phyloP scores from a whole-genome alignment of 1,139 yeast species.

The Sugiyamaella paludigena region DNA sequence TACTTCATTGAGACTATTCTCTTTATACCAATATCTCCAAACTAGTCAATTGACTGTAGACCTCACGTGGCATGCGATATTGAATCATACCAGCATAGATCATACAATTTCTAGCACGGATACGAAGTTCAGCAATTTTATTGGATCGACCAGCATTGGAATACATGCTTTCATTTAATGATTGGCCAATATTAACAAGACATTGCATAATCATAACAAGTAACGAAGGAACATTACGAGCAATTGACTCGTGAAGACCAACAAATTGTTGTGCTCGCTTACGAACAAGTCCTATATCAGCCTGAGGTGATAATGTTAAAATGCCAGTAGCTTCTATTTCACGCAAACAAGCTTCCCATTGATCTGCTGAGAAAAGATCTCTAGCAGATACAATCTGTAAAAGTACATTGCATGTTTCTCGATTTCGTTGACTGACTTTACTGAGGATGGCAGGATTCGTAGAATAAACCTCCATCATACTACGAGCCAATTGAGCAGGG shows the following conservation, averaged over 20 bases:
- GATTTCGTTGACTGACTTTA: conserved; percentile 33
- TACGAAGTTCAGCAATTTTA: conserved; percentile 56
- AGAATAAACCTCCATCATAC: conserved; percentile 39
- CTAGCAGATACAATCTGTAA: conserved; percentile 68
- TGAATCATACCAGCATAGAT: conserved; percentile 95
- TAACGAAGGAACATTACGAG: conserved; percentile 77
- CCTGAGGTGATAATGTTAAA: conserved; percentile 56
- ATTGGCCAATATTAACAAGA: conserved; percentile 58
- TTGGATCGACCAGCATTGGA: conserved; percentile 53
- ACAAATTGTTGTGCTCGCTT: conserved; percentile 56
- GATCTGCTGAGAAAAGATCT: conserved; percentile 53
- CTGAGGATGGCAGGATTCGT: conserved; percentile 36
- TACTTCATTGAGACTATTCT: no score
- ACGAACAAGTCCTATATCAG: conserved; percentile 49
- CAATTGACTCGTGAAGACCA: conserved; percentile 64
- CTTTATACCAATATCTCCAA: conserved; percentile 45
- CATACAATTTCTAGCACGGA: conserved; percentile 82
- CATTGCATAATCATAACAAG: conserved; percentile 81
- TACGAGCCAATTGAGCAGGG: conserved; percentile 43
- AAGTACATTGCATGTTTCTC: conserved; percentile 62
- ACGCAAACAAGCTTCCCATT: conserved; percentile 61
- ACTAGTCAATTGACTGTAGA: conserved; percentile 69
- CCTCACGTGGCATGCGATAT: conserved; percentile 91
- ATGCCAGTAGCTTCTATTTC: conserved; percentile 58
- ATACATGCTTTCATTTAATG: conserved; percentile 48